These are phyloP conservation scores for Ustilago loliicola DNA, from an alignment of 1,284 basidiomycete genomes.

Conservation along the genomic window DNA sequence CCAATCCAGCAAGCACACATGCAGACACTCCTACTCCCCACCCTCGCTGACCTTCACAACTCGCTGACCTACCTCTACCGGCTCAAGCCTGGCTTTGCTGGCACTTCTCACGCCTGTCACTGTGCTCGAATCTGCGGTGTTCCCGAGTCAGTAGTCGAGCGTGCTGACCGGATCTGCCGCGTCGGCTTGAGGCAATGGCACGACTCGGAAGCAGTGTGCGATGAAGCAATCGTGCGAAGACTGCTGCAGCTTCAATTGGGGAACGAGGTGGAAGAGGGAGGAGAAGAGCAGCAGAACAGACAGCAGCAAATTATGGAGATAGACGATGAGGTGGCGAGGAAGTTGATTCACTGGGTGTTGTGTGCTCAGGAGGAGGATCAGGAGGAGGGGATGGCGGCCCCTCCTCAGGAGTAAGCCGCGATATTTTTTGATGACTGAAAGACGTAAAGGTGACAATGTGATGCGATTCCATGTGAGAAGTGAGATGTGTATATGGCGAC, in stretches of 20 bases:
- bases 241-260: slow-evolving; percentile 31
- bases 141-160: slow-evolving; percentile 36
- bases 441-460: slow-evolving; percentile 5
- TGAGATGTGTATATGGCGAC: background rate
- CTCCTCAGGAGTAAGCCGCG: background rate
- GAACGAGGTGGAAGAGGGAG: slow-evolving; percentile 5
- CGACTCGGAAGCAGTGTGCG: slow-evolving; percentile 20
- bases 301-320: slow-evolving; percentile 6
- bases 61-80: slow-evolving; percentile 49
- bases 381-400: background rate
- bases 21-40: slow-evolving; percentile 44
- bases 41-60: slow-evolving; percentile 15
- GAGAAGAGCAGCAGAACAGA: background rate
- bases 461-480: slow-evolving; percentile 8
- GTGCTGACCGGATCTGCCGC: slow-evolving; percentile 29
- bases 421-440: too few species aligned
- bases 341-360: slow-evolving; percentile 34
- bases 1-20: slow-evolving; percentile 49
- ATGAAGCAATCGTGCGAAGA: slow-evolving; percentile 41
- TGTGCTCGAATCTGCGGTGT: slow-evolving; percentile 51
- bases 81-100: slow-evolving; percentile 38
- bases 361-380: background rate
- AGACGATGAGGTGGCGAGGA: slow-evolving; percentile 17
- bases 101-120: slow-evolving; percentile 42
- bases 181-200: slow-evolving; percentile 29